These are phyloP conservation scores for Erythrophleum ivorense DNA, from an alignment of 331 rosid species.

Conservation along the genomic window DNA sequence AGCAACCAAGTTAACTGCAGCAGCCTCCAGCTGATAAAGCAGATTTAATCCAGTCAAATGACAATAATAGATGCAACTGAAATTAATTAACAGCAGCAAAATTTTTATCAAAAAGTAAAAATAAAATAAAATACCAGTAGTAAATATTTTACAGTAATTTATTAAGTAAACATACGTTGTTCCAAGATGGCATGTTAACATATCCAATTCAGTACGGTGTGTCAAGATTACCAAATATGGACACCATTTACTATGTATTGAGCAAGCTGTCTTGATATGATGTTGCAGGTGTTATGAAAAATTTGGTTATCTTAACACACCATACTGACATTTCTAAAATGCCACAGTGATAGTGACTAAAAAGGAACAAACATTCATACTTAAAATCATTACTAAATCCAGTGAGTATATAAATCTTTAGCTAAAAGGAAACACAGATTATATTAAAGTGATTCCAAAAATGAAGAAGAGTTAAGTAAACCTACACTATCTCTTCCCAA, in stretches of 20 bases:
- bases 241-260: background rate
- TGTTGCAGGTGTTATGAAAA: background rate
- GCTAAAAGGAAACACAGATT: background rate
- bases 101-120: background rate
- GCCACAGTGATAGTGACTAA: background rate
- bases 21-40: conserved; percentile 78
- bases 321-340: conserved; percentile 6
- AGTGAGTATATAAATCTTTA: conserved; percentile 10
- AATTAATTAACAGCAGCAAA: conserved; percentile 36
- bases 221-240: background rate
- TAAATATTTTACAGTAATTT: background rate
- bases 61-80: conserved; percentile 36
- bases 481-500: conserved; percentile 82
- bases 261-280: background rate
- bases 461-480: conserved; percentile 37
- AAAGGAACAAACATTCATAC: conserved; percentile 1
- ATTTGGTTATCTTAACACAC: conserved; percentile 10
- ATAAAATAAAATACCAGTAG: background rate
- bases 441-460: conserved; percentile 27
- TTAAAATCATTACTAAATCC: conserved; percentile 17
- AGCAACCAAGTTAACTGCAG: conserved; percentile 82
- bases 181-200: background rate
- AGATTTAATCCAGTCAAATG: conserved; percentile 24
- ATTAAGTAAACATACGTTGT: background rate
- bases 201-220: background rate